phyloP scores from a whole-genome alignment of 2,329 filamentous ascomycete species.

The Neocatenulostroma microsporum region DNA sequence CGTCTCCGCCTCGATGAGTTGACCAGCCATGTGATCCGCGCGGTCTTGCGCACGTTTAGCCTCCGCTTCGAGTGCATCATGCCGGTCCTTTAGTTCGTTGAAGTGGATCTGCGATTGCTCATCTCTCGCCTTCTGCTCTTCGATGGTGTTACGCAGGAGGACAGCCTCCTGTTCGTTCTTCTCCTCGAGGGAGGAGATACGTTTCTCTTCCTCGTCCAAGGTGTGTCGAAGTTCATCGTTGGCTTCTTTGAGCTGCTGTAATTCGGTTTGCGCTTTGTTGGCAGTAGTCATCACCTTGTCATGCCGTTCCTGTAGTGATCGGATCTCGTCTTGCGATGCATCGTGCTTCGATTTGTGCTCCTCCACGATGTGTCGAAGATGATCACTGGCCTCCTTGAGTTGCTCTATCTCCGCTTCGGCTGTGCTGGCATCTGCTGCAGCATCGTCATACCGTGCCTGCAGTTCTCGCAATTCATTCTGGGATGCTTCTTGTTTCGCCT shows the following conservation, averaged over 20 bases:
- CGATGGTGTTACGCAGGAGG: neutral
- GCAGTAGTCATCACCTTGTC: too few relatives aligned
- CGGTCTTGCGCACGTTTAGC: constrained; percentile 7
- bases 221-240: neutral
- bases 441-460: too few relatives aligned
- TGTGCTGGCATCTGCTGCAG: too few relatives aligned
- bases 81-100: constrained; percentile 10
- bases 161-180: neutral
- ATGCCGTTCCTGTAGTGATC: too few relatives aligned
- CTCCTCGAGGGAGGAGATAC: neutral
- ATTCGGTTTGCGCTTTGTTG: too few relatives aligned
- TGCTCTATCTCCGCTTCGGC: too few relatives aligned
- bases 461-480: too few relatives aligned
- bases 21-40: constrained; percentile 6
- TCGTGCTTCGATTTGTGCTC: too few relatives aligned
- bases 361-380: too few relatives aligned
- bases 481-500: neutral
- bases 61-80: constrained; percentile 10
- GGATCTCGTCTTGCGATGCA: too few relatives aligned
- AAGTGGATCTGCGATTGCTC: constrained; percentile 18
- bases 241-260: neutral
- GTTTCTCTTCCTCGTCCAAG: too few relatives aligned
- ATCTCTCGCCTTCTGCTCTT: constrained; percentile 9
- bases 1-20: constrained; percentile 12
- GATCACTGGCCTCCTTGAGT: too few relatives aligned